phyloP scores from a whole-genome alignment of 202 grass and related monocot species.

The Panicum hallii region DNA sequence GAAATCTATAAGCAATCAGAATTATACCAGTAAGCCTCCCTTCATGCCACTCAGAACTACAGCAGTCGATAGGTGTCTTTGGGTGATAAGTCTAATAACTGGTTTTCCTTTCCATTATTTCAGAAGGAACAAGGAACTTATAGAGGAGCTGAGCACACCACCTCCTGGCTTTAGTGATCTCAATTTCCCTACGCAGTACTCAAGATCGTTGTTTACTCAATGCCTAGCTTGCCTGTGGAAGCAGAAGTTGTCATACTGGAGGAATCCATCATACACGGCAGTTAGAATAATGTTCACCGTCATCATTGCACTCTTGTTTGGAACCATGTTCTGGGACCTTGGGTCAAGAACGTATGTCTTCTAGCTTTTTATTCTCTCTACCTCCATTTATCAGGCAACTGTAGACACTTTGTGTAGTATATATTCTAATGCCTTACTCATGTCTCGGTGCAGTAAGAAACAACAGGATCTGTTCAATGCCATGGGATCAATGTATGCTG shows the following conservation, averaged over 20 bases:
- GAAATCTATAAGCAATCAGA: slow-evolving; percentile 75
- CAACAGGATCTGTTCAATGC: slow-evolving; percentile 80
- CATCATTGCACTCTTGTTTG: slow-evolving; percentile 63
- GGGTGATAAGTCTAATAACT: slow-evolving; percentile 40
- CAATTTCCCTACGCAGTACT: slow-evolving; percentile 66
- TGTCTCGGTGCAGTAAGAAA: slow-evolving; percentile 45
- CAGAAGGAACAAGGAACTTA: slow-evolving; percentile 84
- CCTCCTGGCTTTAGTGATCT: slow-evolving; percentile 64
- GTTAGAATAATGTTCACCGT: slow-evolving; percentile 69
- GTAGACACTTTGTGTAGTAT: slow-evolving; percentile 1
- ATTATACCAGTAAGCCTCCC: slow-evolving; percentile 65
- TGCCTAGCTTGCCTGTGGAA: slow-evolving; percentile 87
- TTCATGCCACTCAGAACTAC: slow-evolving; percentile 14
- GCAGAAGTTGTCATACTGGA: slow-evolving; percentile 84
- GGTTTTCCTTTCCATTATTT: slow-evolving; percentile 38
- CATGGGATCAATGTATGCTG: slow-evolving; percentile 84
- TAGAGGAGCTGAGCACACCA: slow-evolving; percentile 65
- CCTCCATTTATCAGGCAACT: slow-evolving; percentile 12
- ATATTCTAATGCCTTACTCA: slow-evolving; percentile 30
- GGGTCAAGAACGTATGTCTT: slow-evolving; percentile 63
- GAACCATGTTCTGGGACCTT: slow-evolving; percentile 78
- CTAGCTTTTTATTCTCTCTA: slow-evolving; percentile 24
- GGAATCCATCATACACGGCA: slow-evolving; percentile 79
- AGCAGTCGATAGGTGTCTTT: slow-evolving; percentile 8
- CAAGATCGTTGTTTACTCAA: slow-evolving; percentile 69